A percentile compares a stretch with the other conserved stretches of the same genome.
phyloP scores from a whole-genome alignment of 129 eudicot species.

The Artemisia argyi region DNA sequence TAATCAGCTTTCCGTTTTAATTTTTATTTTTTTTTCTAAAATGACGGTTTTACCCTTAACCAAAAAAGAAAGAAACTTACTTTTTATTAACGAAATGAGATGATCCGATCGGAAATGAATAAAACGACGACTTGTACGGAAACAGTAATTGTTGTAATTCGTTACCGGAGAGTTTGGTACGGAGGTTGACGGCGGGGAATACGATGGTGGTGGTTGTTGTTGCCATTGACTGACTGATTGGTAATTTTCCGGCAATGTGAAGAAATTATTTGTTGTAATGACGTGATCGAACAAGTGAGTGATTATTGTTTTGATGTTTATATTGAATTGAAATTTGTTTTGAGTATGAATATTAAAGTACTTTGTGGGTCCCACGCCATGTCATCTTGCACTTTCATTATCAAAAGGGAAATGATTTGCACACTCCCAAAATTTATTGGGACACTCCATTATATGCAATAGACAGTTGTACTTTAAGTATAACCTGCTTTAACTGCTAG shows the following conservation, averaged over 20 bases:
- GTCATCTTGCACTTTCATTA: slow-evolving; percentile 18
- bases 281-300: slow-evolving; percentile 23
- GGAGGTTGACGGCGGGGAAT: slow-evolving; percentile 13
- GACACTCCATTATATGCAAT: too few relatives aligned
- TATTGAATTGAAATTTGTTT: too few relatives aligned
- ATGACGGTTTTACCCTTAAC: too few relatives aligned
- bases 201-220: slow-evolving; percentile 27
- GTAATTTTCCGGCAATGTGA: slow-evolving; percentile 22
- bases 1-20: too few relatives aligned
- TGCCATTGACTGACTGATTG: slow-evolving; percentile 12
- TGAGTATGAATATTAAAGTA: too few relatives aligned
- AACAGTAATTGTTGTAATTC: slow-evolving; percentile 10
- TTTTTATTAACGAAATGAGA: too few relatives aligned
- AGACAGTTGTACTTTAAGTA: too few relatives aligned
- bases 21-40: too few relatives aligned
- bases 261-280: background rate
- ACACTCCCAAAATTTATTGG: too few relatives aligned
- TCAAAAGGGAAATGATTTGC: too few relatives aligned
- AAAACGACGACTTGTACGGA: slow-evolving; percentile 22
- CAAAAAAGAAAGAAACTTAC: too few relatives aligned
- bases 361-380: slow-evolving; percentile 25
- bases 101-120: slow-evolving; percentile 19
- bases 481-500: too few relatives aligned
- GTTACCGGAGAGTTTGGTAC: slow-evolving; percentile 9
- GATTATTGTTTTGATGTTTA: background rate